Percentiles rank a stretch among this genome's conserved stretches.
phyloP scores from a whole-genome alignment of 2,329 filamentous ascomycete genomes.

The Diplodia intermedia region DNA sequence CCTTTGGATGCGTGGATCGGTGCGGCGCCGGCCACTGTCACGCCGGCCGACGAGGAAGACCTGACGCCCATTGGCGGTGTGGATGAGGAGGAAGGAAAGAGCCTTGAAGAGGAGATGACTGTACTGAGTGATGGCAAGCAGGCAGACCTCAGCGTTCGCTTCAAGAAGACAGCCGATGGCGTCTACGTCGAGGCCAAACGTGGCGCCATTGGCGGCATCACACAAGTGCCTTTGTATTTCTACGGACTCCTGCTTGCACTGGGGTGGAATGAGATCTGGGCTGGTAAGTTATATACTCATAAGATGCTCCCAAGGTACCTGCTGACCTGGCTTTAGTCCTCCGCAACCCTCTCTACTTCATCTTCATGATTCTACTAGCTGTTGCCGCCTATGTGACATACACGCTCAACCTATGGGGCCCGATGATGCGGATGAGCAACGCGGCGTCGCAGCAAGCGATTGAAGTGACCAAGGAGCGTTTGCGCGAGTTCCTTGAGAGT shows the following conservation, averaged over 20 bases:
- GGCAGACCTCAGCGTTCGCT: constrained; percentile 88
- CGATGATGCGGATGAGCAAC: constrained; percentile 93
- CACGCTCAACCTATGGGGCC: constrained; percentile 92
- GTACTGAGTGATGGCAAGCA: constrained; percentile 89
- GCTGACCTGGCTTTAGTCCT: constrained; percentile 66
- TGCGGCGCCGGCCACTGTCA: constrained; percentile 73
- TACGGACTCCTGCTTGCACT: constrained; percentile 86
- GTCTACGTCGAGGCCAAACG: constrained; percentile 98
- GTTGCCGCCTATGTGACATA: constrained; percentile 88
- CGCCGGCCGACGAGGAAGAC: constrained; percentile 88
- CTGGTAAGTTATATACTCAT: constrained; percentile 68
- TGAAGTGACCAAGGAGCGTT: constrained; percentile 88
- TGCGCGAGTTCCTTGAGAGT: constrained; percentile 87
- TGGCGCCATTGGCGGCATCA: constrained; percentile 92
- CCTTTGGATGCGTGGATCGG: constrained; percentile 88
- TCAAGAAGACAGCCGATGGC: constrained; percentile 98
- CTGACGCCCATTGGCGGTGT: constrained; percentile 87
- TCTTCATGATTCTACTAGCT: constrained; percentile 79
- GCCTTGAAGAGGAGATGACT: constrained; percentile 93
- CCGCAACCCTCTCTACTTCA: constrained; percentile 90
- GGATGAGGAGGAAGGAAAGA: constrained; percentile 93
- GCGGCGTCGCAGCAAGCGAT: constrained; percentile 85
- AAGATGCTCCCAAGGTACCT: background rate
- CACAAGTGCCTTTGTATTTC: constrained; percentile 93
- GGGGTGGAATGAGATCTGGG: constrained; percentile 98